A percentile compares a stretch with the other conserved stretches of the same genome.
Evolutionary conservation across 139 green algal genomes (phyloP).

Genomic region (Micractinium conductrix): DNA sequence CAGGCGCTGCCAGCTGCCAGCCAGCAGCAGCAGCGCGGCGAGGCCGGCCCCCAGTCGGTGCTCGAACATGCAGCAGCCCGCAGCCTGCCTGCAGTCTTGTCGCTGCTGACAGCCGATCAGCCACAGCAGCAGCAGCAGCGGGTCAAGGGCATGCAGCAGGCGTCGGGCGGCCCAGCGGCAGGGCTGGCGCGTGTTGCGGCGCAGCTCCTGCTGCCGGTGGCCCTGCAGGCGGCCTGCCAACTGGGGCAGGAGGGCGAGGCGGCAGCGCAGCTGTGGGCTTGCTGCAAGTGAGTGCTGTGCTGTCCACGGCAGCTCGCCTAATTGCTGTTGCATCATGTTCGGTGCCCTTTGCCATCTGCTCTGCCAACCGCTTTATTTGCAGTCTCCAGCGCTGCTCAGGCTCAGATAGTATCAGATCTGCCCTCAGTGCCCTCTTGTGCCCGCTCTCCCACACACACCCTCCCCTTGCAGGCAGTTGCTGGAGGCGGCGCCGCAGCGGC

Average conservation of each 20-base stretch:
- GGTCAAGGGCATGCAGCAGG: neutral
- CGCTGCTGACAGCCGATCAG: neutral
- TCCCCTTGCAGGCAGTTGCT: conserved; percentile 17
- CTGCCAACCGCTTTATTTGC: neutral
- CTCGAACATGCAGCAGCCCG: neutral
- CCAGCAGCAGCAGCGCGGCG: too few species aligned
- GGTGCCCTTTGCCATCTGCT: too few species aligned
- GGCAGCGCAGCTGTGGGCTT: neutral
- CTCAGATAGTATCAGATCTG: neutral
- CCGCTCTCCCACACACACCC: too few species aligned
- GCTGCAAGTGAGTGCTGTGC: conserved; percentile 21
- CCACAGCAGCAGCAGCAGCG: neutral
- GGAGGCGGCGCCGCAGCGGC: neutral
- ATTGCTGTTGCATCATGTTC: neutral
- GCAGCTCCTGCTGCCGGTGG: conserved; percentile 4
- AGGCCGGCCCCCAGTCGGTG: neutral
- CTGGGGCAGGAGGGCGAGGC: neutral
- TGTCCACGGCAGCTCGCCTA: too few species aligned
- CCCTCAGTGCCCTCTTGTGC: too few species aligned
- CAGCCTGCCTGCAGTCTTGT: neutral
- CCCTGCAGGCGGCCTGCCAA: conserved; percentile 9
- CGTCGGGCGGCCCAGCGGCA: neutral
- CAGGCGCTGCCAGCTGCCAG: conserved; percentile 1
- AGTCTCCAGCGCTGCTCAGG: neutral
- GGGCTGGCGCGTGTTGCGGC: neutral